Evolutionary conservation across 371 early-diverging fungal genomes (phyloP).

Genomic region (Mucor sp.): DNA sequence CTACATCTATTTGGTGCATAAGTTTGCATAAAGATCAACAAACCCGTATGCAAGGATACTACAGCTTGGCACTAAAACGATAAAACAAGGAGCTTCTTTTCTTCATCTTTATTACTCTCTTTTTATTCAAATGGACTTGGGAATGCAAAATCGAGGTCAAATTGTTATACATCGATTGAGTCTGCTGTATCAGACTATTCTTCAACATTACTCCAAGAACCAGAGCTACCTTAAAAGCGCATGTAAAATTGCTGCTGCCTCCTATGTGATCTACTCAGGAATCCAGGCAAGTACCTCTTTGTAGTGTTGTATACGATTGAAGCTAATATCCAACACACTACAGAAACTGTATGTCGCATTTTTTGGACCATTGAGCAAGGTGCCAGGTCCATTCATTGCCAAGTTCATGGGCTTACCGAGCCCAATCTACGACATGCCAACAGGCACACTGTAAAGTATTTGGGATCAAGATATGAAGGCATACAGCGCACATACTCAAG

Average conservation of each 20-base stretch:
- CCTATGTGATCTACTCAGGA: background rate
- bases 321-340: background rate
- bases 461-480: background rate
- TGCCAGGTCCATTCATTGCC: constrained; percentile 36
- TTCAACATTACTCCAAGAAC: background rate
- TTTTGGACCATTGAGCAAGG: background rate
- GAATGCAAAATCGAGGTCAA: background rate
- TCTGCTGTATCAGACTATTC: background rate
- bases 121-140: too few species aligned
- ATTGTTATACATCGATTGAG: background rate
- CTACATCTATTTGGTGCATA: too few species aligned
- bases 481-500: background rate
- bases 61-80: background rate
- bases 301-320: background rate
- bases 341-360: background rate
- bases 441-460: background rate
- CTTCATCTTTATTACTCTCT: background rate
- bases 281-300: background rate
- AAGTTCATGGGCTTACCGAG: constrained; percentile 19
- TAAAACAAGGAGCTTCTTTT: background rate
- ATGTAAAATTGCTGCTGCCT: background rate
- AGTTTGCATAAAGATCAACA: background rate
- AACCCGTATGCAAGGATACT: background rate
- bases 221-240: background rate
- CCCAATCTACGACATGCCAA: background rate